phyloP scores from a whole-genome alignment of 140 eudicot species.

The Ambrosia hybrid region DNA sequence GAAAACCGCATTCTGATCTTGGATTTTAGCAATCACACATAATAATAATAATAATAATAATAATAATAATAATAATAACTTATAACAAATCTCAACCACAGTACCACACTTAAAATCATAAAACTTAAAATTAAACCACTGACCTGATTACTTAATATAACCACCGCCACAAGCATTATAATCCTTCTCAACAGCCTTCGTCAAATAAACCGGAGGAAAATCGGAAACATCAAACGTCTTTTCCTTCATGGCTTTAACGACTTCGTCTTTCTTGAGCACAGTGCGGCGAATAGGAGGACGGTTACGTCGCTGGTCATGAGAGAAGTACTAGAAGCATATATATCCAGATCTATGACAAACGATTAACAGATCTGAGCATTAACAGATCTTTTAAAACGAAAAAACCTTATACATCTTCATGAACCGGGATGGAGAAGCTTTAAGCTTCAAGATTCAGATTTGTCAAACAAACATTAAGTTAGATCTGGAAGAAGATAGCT shows the following conservation, averaged over 20 bases:
- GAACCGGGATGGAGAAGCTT: too few relatives aligned
- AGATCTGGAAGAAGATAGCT: too few relatives aligned
- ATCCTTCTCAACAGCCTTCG: constrained; percentile 58
- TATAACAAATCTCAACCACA: not conserved
- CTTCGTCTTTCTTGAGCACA: constrained; percentile 70
- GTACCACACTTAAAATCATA: not conserved
- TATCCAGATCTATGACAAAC: too few relatives aligned
- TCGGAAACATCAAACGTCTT: constrained; percentile 47
- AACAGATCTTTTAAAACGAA: too few relatives aligned
- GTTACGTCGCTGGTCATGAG: constrained; percentile 90
- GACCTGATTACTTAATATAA: constrained; percentile 51
- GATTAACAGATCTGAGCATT: too few relatives aligned
- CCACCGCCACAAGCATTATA: constrained; percentile 73
- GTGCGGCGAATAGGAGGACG: constrained; percentile 79
- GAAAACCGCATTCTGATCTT: too few relatives aligned
- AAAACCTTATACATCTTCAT: too few relatives aligned
- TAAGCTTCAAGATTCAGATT: too few relatives aligned
- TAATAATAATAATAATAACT: too few relatives aligned
- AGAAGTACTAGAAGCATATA: constrained; percentile 40
- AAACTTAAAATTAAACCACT: not conserved
- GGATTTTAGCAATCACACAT: too few relatives aligned
- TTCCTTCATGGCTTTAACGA: constrained; percentile 72
- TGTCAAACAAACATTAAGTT: too few relatives aligned
- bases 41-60: too few relatives aligned
- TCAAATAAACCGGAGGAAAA: constrained; percentile 73